Conservation (phyloP, 352 stramenopile genomes). For the Phytophthora citrophthora region DNA sequence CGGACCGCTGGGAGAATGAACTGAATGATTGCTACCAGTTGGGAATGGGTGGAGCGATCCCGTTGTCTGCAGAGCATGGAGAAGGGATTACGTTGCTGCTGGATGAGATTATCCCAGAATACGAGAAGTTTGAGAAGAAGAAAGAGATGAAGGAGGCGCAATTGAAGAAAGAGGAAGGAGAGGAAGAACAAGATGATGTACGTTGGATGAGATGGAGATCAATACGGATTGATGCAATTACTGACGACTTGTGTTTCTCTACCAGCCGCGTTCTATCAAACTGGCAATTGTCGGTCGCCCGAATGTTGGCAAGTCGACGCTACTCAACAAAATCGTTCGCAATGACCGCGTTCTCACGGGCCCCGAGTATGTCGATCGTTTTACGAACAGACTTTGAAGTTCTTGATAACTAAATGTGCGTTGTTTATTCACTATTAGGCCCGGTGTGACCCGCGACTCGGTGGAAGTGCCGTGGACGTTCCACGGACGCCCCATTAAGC, state of each 20-base stretch:
- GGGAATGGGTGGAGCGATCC: slow-evolving; percentile 70
- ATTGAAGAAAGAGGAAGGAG: slow-evolving; percentile 28
- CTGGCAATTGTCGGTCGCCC: slow-evolving; percentile 81
- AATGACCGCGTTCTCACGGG: slow-evolving; percentile 83
- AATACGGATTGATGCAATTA: neutral
- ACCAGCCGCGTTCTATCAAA: slow-evolving; percentile 69
- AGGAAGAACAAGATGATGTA: slow-evolving; percentile 72
- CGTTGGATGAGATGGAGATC: slow-evolving; percentile 10
- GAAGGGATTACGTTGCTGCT: slow-evolving; percentile 75
- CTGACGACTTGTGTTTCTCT: slow-evolving; percentile 9
- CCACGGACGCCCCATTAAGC: slow-evolving; percentile 71
- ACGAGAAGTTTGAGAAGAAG: slow-evolving; percentile 68
- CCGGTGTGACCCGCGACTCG: slow-evolving; percentile 82
- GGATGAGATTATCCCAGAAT: slow-evolving; percentile 73
- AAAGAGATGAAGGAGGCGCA: slow-evolving; percentile 44
- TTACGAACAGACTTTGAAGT: neutral
- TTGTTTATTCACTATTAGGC: slow-evolving; percentile 34
- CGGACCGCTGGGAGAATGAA: slow-evolving; percentile 66
- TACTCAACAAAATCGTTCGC: slow-evolving; percentile 85
- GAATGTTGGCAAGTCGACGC: slow-evolving; percentile 84
- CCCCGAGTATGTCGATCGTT: slow-evolving; percentile 62
- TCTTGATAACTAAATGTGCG: neutral
- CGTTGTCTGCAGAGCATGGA: slow-evolving; percentile 79
- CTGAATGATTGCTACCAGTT: slow-evolving; percentile 83
- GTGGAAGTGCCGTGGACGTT: slow-evolving; percentile 85